Evolutionary conservation across 768 basidiomycete genomes (phyloP).

Genomic region (Tylopilus plumbeoviolaceoides): DNA sequence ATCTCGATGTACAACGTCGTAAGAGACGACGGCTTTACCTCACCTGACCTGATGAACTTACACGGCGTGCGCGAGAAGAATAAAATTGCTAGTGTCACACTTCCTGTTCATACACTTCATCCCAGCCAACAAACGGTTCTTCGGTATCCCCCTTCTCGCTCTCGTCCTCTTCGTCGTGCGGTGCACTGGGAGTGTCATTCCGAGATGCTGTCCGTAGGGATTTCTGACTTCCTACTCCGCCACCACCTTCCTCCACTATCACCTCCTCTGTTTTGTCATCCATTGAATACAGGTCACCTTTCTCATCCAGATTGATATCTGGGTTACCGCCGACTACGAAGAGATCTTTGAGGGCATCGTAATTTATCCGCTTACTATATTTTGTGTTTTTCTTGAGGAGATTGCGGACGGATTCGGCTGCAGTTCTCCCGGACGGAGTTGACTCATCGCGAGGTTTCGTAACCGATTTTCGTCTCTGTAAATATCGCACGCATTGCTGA

Average conservation of each 20-base stretch:
- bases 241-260: slow-evolving; percentile 38
- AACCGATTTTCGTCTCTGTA: slow-evolving; percentile 63
- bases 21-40: no score
- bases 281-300: slow-evolving; percentile 50
- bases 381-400: slow-evolving; percentile 81
- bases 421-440: slow-evolving; percentile 41
- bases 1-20: no score
- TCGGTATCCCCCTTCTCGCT: slow-evolving; percentile 40
- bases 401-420: slow-evolving; percentile 33
- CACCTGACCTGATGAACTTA: no score
- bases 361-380: slow-evolving; percentile 93
- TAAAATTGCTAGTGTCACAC: slow-evolving; percentile 29
- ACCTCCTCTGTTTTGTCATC: slow-evolving; percentile 45
- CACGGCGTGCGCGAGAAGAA: neutral
- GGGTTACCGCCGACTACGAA: slow-evolving; percentile 46
- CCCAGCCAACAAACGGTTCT: slow-evolving; percentile 33
- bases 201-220: slow-evolving; percentile 32
- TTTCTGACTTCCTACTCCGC: slow-evolving; percentile 28
- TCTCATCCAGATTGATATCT: slow-evolving; percentile 34
- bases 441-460: slow-evolving; percentile 71
- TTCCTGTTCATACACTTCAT: slow-evolving; percentile 71
- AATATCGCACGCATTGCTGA: slow-evolving; percentile 6
- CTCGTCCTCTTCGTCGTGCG: slow-evolving; percentile 24
- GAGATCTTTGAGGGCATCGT: slow-evolving; percentile 79
- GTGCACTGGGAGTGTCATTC: neutral